phyloP scores from a whole-genome alignment of 2,329 filamentous ascomycete species.

The Scytalidium sp. region DNA sequence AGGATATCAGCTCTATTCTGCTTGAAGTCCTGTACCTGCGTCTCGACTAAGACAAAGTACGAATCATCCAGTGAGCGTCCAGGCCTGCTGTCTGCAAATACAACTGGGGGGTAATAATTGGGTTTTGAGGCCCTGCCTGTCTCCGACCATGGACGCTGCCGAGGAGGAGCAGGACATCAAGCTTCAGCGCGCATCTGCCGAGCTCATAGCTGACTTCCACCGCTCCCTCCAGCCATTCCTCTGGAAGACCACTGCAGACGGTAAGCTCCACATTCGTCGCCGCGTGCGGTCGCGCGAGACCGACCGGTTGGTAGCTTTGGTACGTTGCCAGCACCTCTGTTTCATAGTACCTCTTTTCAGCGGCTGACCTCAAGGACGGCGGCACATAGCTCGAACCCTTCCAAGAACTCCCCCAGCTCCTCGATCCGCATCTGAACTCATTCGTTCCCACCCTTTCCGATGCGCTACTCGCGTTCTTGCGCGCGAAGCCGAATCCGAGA shows the following conservation, averaged over 20 bases:
- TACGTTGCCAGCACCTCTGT: slow-evolving; percentile 21
- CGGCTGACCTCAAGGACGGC: slow-evolving; percentile 1
- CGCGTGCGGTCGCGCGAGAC: slow-evolving; percentile 50
- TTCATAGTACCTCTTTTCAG: slow-evolving; percentile 12
- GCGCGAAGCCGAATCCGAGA: slow-evolving; percentile 39
- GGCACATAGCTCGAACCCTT: slow-evolving; percentile 70
- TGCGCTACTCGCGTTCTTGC: slow-evolving; percentile 69
- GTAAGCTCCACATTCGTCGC: slow-evolving; percentile 39
- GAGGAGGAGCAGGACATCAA: slow-evolving; percentile 60
- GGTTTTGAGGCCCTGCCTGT: not conserved
- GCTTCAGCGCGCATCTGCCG: slow-evolving; percentile 57
- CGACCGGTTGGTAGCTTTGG: slow-evolving; percentile 43
- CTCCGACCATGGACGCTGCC: slow-evolving; percentile 51
- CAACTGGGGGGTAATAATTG: too few species aligned
- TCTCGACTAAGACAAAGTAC: too few species aligned
- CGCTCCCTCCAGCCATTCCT: slow-evolving; percentile 49
- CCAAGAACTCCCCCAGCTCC: slow-evolving; percentile 89
- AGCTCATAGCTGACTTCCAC: slow-evolving; percentile 58
- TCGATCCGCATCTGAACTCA: slow-evolving; percentile 77
- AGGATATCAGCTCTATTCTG: too few species aligned
- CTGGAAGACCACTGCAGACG: slow-evolving; percentile 46
- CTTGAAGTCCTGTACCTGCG: too few species aligned
- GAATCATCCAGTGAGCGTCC: too few species aligned
- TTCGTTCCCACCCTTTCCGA: slow-evolving; percentile 73
- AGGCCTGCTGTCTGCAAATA: too few species aligned